phyloP scores from a whole-genome alignment of 78 protist species.

The Speleostelium caveatum region DNA sequence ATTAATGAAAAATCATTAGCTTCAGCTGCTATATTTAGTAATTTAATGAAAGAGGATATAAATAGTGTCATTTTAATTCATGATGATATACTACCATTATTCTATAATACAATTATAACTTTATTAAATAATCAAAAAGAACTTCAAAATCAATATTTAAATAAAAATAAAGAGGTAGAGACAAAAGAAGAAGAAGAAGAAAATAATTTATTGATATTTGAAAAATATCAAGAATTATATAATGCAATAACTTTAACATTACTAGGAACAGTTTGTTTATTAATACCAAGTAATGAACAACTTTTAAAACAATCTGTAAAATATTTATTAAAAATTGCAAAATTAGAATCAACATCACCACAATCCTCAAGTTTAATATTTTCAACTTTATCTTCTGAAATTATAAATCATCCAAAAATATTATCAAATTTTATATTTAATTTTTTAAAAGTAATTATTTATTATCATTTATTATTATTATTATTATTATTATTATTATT shows the following conservation, averaged over 20 bases:
- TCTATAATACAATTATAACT: too few species aligned
- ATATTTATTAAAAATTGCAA: conserved; percentile 18
- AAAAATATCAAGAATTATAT: background rate
- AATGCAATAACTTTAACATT: conserved; percentile 21
- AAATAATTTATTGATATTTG: too few species aligned
- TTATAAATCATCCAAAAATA: conserved; percentile 52
- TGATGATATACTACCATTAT: background rate
- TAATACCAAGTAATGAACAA: conserved; percentile 35
- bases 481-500: background rate
- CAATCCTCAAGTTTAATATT: conserved; percentile 24
- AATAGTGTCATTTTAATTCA: conserved; percentile 5
- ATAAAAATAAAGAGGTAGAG: too few species aligned
- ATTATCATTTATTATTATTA: background rate
- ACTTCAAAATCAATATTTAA: background rate
- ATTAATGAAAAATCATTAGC: conserved; percentile 10
- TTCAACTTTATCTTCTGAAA: conserved; percentile 51
- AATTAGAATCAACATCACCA: background rate
- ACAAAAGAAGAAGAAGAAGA: too few species aligned
- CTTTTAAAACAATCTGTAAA: conserved; percentile 24
- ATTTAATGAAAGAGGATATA: conserved; percentile 19
- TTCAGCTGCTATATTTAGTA: conserved; percentile 12
- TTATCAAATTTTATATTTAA: conserved; percentile 31
- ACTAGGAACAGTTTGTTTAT: conserved; percentile 48
- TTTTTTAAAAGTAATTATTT: conserved; percentile 37
- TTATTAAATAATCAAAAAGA: too few species aligned